phyloP scores from a whole-genome alignment of 192 early-diverging fungal genomes.

The Coemansia sp. region DNA sequence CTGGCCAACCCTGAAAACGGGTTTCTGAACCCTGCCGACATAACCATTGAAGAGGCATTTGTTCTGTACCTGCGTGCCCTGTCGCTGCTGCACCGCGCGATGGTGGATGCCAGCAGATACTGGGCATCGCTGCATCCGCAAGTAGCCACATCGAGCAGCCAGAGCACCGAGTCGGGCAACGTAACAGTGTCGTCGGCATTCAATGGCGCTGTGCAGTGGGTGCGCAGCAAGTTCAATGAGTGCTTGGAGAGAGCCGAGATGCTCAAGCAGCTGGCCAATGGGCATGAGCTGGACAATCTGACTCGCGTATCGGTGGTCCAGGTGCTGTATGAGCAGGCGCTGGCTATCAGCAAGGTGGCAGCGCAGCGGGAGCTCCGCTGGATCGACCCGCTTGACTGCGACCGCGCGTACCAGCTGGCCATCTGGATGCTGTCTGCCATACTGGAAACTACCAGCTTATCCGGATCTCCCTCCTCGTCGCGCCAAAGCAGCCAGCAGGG shows the following conservation, averaged over 20 bases:
- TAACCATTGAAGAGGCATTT: constrained; percentile 64
- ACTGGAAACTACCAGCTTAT: constrained; percentile 43
- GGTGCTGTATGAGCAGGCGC: constrained; percentile 69
- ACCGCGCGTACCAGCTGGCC: constrained; percentile 69
- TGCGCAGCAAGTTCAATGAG: constrained; percentile 85
- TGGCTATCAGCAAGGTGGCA: constrained; percentile 59
- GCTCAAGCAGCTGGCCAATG: constrained; percentile 57
- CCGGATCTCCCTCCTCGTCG: constrained; percentile 1
- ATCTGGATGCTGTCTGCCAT: constrained; percentile 77
- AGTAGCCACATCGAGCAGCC: neutral
- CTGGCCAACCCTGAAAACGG: constrained; percentile 32
- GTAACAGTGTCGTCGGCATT: constrained; percentile 45
- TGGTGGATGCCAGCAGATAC: constrained; percentile 55
- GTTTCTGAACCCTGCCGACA: constrained; percentile 28
- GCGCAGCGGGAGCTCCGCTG: constrained; percentile 66
- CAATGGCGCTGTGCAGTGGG: constrained; percentile 81
- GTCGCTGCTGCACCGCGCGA: constrained; percentile 60
- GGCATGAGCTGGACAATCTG: constrained; percentile 54
- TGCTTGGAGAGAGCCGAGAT: constrained; percentile 81
- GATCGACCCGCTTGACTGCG: constrained; percentile 64
- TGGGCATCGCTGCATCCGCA: constrained; percentile 29
- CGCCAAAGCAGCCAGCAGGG: neutral
- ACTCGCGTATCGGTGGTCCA: constrained; percentile 59
- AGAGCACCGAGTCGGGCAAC: constrained; percentile 4
- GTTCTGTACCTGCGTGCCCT: constrained; percentile 68